Percentiles rank a stretch among this genome's conserved stretches.
phyloP scores from a whole-genome alignment of 768 basidiomycete species.

The Leccinum broughii region DNA sequence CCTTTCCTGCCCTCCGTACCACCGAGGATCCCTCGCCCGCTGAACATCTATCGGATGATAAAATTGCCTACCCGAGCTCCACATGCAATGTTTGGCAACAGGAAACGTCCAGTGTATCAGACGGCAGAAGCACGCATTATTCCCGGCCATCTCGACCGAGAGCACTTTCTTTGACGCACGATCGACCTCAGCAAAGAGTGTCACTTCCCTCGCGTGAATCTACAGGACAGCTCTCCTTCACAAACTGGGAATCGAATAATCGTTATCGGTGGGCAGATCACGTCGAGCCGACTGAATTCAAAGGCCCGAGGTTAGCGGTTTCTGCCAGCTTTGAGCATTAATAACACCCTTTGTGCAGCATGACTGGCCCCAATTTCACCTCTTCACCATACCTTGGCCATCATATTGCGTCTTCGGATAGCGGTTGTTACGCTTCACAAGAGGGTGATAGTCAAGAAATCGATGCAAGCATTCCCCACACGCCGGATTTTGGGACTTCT shows the following conservation, averaged over 20 bases:
- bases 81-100: conserved; percentile 19
- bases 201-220: conserved; percentile 29
- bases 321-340: background rate
- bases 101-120: background rate
- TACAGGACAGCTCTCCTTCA: conserved; percentile 29
- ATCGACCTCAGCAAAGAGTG: conserved; percentile 17
- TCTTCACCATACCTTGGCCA: conserved; percentile 16
- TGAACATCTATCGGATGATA: conserved; percentile 2
- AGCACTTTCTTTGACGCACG: conserved; percentile 32
- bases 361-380: conserved; percentile 7
- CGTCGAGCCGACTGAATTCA: conserved; percentile 14
- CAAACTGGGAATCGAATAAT: conserved; percentile 27
- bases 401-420: conserved; percentile 21
- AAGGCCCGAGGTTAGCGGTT: conserved; percentile 16
- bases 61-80: background rate
- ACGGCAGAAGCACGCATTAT: conserved; percentile 3
- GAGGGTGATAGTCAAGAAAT: conserved; percentile 39
- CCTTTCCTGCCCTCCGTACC: conserved; percentile 14
- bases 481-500: conserved; percentile 47
- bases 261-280: conserved; percentile 24
- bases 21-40: background rate
- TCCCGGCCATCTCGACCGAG: conserved; percentile 27
- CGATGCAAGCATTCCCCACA: conserved; percentile 38
- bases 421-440: conserved; percentile 12
- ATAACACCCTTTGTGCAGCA: conserved; percentile 17